phyloP scores from a whole-genome alignment of 2,329 filamentous ascomycete genomes.

The Neopestalotiopsis rosae region DNA sequence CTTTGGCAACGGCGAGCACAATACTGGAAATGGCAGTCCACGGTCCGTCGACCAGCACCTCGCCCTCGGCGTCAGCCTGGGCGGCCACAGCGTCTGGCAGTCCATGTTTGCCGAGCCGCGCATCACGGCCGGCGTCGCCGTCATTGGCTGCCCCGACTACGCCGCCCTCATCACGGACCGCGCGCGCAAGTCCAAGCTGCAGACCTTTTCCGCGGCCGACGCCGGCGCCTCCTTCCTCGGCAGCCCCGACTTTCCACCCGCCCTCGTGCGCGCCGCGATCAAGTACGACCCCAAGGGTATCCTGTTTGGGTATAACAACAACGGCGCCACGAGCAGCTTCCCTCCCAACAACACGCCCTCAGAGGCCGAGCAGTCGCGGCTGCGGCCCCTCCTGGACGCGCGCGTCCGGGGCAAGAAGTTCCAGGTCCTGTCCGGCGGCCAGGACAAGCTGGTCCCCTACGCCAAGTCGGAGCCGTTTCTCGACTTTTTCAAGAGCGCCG shows the following conservation, averaged over 20 bases:
- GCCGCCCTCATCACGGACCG: conserved; percentile 78
- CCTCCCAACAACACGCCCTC: conserved; percentile 25
- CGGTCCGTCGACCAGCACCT: conserved; percentile 65
- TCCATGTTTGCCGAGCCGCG: conserved; percentile 78
- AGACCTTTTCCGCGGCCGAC: conserved; percentile 61
- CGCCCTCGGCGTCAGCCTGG: conserved; percentile 82
- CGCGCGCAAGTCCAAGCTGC: conserved; percentile 71
- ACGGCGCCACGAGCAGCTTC: conserved; percentile 36
- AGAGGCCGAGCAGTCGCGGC: conserved; percentile 45
- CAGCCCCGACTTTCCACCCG: conserved; percentile 75
- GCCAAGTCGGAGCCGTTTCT: conserved; percentile 64
- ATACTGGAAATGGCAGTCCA: conserved; percentile 31
- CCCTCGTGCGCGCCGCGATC: conserved; percentile 67
- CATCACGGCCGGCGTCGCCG: conserved; percentile 76
- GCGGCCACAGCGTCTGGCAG: conserved; percentile 89
- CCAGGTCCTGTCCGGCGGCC: conserved; percentile 67
- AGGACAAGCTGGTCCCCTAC: conserved; percentile 77
- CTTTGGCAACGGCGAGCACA: conserved; percentile 50
- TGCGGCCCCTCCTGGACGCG: conserved; percentile 51
- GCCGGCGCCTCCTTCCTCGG: conserved; percentile 72
- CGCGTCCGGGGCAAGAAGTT: conserved; percentile 67
- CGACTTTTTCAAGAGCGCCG: conserved; percentile 62
- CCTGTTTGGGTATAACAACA: conserved; percentile 59
- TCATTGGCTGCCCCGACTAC: conserved; percentile 92
- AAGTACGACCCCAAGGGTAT: conserved; percentile 78